Base-by-base conservation (phyloP, 805 yeast species). In the Ogataea polymorpha region DNA sequence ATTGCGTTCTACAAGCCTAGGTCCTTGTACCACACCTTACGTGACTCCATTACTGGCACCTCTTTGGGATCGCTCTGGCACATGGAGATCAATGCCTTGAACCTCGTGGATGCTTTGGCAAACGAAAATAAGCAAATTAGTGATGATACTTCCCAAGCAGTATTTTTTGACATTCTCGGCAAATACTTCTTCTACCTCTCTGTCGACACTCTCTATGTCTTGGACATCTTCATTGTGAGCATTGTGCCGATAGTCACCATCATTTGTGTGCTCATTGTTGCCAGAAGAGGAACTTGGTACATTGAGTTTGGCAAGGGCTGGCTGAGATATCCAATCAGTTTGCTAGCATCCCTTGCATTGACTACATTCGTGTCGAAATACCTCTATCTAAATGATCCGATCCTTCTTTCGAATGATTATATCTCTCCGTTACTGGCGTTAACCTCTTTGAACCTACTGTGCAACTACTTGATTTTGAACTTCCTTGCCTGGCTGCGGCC, bases 1-100 rank as follows among this genome's bases (percentile, higher is more conserved):
- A 76, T 90, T 52, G 96, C 96, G 1, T 90, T 90, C 60, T 88
- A 77, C 59, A 82, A 79, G 54, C 96, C 96, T 17, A 74, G 97
- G 54, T 77, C 85, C 37, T 62, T 86, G 30, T 90, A 90, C 53
- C 97, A 90, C 57, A 90, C 97, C 1, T 63, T 68, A 12, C 70
- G 77, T 33, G 97, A 90, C 61, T 75, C 76, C 35, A 82, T 86
- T 33, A 67, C 71, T 35, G 78, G 80, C 45, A 74, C 86, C 11
- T 67, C 82, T 14, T 76, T 72, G 45, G 81, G 75, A 32, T 82
- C 96, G 0, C 64, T 90, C 33, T 85, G 91, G 82, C 91, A 86
- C 56, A 90, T 90, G 96, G 68, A 86, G 25, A 72, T 81, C 4
- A 80, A 77, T 39, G 69, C 95, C 0, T 61, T 84, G 51, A 93